phyloP scores from a whole-genome alignment of 257 asterid species.

The Fraxinus cuspidata region DNA sequence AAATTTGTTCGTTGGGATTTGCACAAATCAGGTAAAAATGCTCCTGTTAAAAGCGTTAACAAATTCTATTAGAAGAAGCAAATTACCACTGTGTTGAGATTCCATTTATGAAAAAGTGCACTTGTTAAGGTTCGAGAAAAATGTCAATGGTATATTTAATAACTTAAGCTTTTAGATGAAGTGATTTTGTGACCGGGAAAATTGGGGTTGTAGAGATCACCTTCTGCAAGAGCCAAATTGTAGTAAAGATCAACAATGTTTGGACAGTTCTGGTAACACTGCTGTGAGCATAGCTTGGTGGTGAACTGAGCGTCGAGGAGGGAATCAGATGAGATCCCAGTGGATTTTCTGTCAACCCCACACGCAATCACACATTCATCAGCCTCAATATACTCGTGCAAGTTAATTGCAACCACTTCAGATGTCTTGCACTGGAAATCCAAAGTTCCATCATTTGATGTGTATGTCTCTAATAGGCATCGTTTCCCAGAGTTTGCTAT shows the following conservation, averaged over 20 bases:
- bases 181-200: neutral
- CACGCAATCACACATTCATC: slow-evolving; percentile 35
- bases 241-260: slow-evolving; percentile 45
- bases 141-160: no score
- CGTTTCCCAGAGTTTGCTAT: slow-evolving; percentile 36
- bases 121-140: no score
- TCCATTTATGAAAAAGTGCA: no score
- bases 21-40: slow-evolving; percentile 30
- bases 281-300: slow-evolving; percentile 31
- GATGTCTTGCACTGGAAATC: slow-evolving; percentile 35
- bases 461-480: slow-evolving; percentile 36
- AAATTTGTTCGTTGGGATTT: slow-evolving; percentile 3
- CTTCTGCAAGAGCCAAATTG: slow-evolving; percentile 41
- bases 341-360: slow-evolving; percentile 30
- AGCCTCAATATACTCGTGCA: slow-evolving; percentile 22
- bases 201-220: slow-evolving; percentile 7
- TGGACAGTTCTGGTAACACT: slow-evolving; percentile 34
- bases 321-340: slow-evolving; percentile 38
- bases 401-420: slow-evolving; percentile 16
- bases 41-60: slow-evolving; percentile 23
- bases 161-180: neutral
- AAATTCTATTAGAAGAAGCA: neutral
- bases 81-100: no score
- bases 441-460: neutral
- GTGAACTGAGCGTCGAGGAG: slow-evolving; percentile 24